Evolutionary conservation across 2,329 filamentous ascomycete genomes (phyloP), one percentile per base, ranked within the genome.

Genomic region (Colletotrichum theobromicola): DNA sequence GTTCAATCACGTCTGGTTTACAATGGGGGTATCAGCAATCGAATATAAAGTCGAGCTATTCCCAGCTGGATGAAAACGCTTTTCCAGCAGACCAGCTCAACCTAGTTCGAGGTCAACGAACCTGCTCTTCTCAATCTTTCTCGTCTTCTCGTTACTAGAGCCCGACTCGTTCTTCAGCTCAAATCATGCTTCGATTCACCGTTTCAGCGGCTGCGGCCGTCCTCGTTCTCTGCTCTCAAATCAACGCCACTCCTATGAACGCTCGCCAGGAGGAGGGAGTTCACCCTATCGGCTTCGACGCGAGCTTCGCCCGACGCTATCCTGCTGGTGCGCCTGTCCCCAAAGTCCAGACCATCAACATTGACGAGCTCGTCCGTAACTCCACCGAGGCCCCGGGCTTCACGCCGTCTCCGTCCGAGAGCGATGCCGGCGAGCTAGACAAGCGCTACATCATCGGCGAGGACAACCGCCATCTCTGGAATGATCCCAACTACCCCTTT

Each of bases 371-470:
- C 18, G 18, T n/a, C n/a, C 18, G 21, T 6, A 46, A 46, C 42
- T 46, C 42, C 18, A 46, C 42, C 18, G 42, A 46, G n/a, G 42
- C 42, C 9, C 42, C 42, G 1, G 42, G 18, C n/a, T 46, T 46
- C 5, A 46, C 42, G n/a, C 42, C 42, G 10, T 46, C 18, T 10
- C n/a, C 42, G n/a, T 46, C n/a, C 18, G 42, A 46, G 3, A 21
- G 18, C 42, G 42, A n/a, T 18, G 42, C 18, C n/a, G 42, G 42
- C 1, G 42, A 46, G 42, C 16, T 60, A 6, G 69, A 26, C 13
- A 77, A 77, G 50, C 79, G 79, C 61, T 77, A 75, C 67, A 76
- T 80, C 70, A 68, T 76, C 58, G 79, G 79, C 4, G 26, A 26
- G 2, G 79, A 80, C 61, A 71, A 80, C 70, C 79, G 79, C 10